A percentile compares a stretch with the other conserved stretches of the same genome.
phyloP scores from a whole-genome alignment of 2,329 filamentous ascomycete species.

The Claviceps lovelessii region DNA sequence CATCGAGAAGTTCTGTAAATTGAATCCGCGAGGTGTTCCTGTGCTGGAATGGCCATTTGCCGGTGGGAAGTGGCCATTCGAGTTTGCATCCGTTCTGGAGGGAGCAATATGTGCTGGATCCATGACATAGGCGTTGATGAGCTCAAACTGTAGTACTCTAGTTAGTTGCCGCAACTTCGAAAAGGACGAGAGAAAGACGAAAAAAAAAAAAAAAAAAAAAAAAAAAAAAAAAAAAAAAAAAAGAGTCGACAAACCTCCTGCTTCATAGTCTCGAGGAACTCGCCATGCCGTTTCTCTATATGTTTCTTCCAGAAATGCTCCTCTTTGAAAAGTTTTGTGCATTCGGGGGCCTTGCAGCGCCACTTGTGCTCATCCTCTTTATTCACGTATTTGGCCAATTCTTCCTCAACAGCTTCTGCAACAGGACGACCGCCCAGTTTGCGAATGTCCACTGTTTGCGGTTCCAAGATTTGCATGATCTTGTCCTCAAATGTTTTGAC shows the following conservation, averaged over 20 bases:
- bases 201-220: slow-evolving; percentile 28
- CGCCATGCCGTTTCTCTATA: slow-evolving; percentile 83
- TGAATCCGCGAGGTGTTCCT: slow-evolving; percentile 86
- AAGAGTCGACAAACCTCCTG: slow-evolving; percentile 58
- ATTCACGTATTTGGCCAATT: slow-evolving; percentile 77
- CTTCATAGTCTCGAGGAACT: slow-evolving; percentile 70
- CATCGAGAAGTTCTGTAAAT: slow-evolving; percentile 57
- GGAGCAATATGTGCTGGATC: slow-evolving; percentile 92
- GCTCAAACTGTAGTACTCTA: slow-evolving; percentile 46
- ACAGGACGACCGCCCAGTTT: slow-evolving; percentile 81
- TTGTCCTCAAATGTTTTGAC: slow-evolving; percentile 98
- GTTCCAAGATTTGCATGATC: slow-evolving; percentile 80
- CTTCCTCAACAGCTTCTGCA: slow-evolving; percentile 76
- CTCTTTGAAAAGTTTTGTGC: slow-evolving; percentile 93
- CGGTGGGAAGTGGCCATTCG: slow-evolving; percentile 86
- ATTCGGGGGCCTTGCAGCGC: slow-evolving; percentile 91
- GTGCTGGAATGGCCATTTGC: slow-evolving; percentile 59
- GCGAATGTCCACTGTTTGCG: slow-evolving; percentile 69
- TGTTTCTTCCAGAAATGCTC: slow-evolving; percentile 97
- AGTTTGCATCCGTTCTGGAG: slow-evolving; percentile 83
- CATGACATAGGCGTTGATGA: slow-evolving; percentile 88
- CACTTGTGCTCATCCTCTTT: slow-evolving; percentile 97
- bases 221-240: slow-evolving; percentile 28
- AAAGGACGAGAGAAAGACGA: background rate
- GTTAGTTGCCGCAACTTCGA: slow-evolving; percentile 6